A percentile compares a stretch with the other conserved stretches of the same genome.
Conservation (phyloP, 2,329 filamentous ascomycete genomes). For the Aspergillus fijiensis region DNA sequence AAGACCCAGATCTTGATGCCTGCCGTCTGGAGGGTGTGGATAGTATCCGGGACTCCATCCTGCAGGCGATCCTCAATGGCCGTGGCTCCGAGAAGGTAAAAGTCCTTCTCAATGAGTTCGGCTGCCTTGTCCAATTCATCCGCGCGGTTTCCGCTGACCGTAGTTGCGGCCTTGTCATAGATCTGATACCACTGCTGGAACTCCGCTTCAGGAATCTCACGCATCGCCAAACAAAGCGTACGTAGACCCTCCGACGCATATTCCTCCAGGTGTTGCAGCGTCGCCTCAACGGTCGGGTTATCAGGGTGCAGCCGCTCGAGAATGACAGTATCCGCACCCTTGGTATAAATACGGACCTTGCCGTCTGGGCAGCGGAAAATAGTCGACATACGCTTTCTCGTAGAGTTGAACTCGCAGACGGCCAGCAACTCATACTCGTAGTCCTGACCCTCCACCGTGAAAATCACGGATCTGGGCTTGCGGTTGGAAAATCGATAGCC, state of each 20-base stretch:
- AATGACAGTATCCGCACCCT: conserved; percentile 97
- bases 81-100: conserved; percentile 88
- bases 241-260: conserved; percentile 95
- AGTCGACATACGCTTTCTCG: conserved; percentile 94
- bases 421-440: conserved; percentile 87
- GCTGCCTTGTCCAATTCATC: conserved; percentile 97
- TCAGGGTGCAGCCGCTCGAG: conserved; percentile 81
- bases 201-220: conserved; percentile 86
- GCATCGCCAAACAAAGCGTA: conserved; percentile 91
- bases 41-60: conserved; percentile 96
- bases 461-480: conserved; percentile 84
- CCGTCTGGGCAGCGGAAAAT: conserved; percentile 96
- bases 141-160: conserved; percentile 84
- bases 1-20: conserved; percentile 99
- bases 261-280: conserved; percentile 92
- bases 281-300: conserved; percentile 85
- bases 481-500: conserved; percentile 90
- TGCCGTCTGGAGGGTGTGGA: conserved; percentile 92
- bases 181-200: conserved; percentile 84
- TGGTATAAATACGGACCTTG: conserved; percentile 89
- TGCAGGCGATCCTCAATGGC: conserved; percentile 97
- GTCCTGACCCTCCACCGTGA: conserved; percentile 70
- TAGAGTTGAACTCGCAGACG: conserved; percentile 99
- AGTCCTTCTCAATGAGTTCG: conserved; percentile 89
- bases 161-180: conserved; percentile 84